Evolutionary conservation across 2,329 filamentous ascomycete genomes (phyloP).

Genomic region (Fusarium neocosmosporiellum): DNA sequence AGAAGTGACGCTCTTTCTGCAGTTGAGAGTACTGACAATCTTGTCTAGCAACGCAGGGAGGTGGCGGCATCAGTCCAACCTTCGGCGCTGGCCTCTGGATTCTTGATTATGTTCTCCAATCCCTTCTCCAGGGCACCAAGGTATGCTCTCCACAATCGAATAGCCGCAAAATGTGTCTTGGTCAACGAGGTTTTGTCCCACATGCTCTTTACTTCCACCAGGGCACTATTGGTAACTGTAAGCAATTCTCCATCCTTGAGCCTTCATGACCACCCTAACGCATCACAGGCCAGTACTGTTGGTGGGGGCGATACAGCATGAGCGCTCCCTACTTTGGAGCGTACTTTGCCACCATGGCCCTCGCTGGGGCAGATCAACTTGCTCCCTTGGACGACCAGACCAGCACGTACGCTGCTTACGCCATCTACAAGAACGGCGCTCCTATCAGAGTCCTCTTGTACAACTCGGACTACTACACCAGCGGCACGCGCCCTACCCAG

Average conservation of each 20-base stretch:
- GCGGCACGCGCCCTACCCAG: constrained; percentile 46
- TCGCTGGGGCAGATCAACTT: constrained; percentile 57
- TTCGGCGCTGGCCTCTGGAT: constrained; percentile 56
- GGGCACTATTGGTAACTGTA: constrained; percentile 63
- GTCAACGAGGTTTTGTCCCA: background rate
- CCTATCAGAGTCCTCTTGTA: constrained; percentile 56
- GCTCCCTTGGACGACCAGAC: constrained; percentile 58
- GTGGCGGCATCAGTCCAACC: constrained; percentile 53
- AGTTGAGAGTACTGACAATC: background rate
- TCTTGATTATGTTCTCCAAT: constrained; percentile 53
- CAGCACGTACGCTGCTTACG: constrained; percentile 58
- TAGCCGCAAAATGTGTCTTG: too few species aligned
- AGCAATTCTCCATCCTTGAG: constrained; percentile 25
- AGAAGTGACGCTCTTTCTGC: background rate
- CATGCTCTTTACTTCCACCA: constrained; percentile 60
- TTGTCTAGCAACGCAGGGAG: constrained; percentile 49
- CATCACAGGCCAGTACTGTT: constrained; percentile 55
- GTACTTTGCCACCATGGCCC: constrained; percentile 57
- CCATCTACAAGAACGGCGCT: constrained; percentile 52
- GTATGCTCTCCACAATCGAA: background rate
- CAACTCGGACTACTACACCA: constrained; percentile 57
- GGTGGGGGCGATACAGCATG: constrained; percentile 60
- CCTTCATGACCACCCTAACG: background rate
- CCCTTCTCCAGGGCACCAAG: constrained; percentile 42
- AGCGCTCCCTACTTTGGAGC: constrained; percentile 65